Evolutionary conservation across 140 eudicot genomes (phyloP), one percentile per base, ranked within the genome.

Genomic region (Ambrosia hybrid): DNA sequence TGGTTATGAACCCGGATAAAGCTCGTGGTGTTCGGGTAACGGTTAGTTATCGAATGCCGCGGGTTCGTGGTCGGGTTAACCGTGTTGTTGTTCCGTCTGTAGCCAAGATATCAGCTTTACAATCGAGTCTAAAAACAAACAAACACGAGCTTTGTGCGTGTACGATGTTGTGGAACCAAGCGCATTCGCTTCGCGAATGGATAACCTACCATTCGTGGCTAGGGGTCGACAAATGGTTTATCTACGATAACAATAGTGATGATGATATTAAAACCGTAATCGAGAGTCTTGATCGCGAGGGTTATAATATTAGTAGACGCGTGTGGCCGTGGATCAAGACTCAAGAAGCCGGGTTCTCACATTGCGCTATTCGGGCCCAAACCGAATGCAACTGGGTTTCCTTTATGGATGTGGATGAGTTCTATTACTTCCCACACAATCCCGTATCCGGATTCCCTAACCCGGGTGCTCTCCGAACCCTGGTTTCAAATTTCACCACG

Each of bases 291-390:
- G 79, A 87, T 14, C 72, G 9, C 6, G 89, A 80, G 34, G 80
- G 83, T 12, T 85, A 84, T 26, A 90, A 94, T 67, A 87, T 94
- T 3, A 90, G 78, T 30, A 62, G 99, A 74, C 90, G 86, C 30
- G 83, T 83, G 14, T 94, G 99, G 99, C 99, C 99, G 0, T 94
- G 99, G 99, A 87, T 94, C 75, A 94, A 94, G 82, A 91, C 97
- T 5, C 99, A 94, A 73, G 99, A 94, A 68, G 99, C 97, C 0
- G 97, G 99, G 2, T 94, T 94, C 77, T 94, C 99, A 0, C 99
- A 94, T 57, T 94, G 99, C 59, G 96, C 93, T 67, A 67, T 94
- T 3, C 83, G 90, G 72, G 89, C 92, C 1, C 81, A 78, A 67
- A 60, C 82, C 2, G 86, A 86, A 68, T 94, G 99, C 64, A 74